Evolutionary conservation across 768 basidiomycete species (phyloP).

Genomic region (Phlebiopsis flavidoalba): DNA sequence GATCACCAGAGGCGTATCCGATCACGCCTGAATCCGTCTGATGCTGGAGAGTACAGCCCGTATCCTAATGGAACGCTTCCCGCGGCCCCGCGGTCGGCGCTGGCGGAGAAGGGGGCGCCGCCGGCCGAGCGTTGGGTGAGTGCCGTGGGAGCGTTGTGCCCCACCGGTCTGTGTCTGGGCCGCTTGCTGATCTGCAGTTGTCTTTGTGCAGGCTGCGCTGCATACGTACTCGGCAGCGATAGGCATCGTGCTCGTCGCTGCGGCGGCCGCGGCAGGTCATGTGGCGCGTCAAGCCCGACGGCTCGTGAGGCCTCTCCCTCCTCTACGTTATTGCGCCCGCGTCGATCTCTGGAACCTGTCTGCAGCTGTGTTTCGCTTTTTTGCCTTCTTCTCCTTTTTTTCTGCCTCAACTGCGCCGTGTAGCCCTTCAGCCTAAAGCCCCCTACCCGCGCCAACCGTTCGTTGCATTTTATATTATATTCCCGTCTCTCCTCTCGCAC

Average conservation of each 20-base stretch:
- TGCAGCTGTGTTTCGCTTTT: too few species aligned
- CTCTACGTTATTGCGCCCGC: too few species aligned
- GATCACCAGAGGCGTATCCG: conserved; percentile 19
- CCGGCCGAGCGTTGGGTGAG: conserved; percentile 21
- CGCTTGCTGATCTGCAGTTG: too few species aligned
- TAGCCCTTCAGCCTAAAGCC: background rate
- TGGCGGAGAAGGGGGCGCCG: conserved; percentile 18
- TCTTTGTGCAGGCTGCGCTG: conserved; percentile 19
- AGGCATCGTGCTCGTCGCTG: conserved; percentile 59
- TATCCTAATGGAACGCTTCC: too few species aligned
- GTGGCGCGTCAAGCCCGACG: conserved; percentile 58
- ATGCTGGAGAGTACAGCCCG: conserved; percentile 23
- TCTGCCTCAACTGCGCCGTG: background rate
- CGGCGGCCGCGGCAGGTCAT: conserved; percentile 69
- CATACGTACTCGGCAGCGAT: conserved; percentile 42
- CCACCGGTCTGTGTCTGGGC: too few species aligned
- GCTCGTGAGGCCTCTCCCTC: conserved; percentile 3
- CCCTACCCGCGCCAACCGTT: too few species aligned
- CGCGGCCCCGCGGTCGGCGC: conserved; percentile 14
- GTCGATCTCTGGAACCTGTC: too few species aligned
- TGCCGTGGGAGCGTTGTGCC: background rate
- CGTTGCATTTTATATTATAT: too few species aligned
- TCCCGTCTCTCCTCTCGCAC: too few species aligned
- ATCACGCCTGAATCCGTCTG: conserved; percentile 25
- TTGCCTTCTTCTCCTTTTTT: background rate